Conservation (phyloP, 2,329 filamentous ascomycete species). For the Penicillium sp. region DNA sequence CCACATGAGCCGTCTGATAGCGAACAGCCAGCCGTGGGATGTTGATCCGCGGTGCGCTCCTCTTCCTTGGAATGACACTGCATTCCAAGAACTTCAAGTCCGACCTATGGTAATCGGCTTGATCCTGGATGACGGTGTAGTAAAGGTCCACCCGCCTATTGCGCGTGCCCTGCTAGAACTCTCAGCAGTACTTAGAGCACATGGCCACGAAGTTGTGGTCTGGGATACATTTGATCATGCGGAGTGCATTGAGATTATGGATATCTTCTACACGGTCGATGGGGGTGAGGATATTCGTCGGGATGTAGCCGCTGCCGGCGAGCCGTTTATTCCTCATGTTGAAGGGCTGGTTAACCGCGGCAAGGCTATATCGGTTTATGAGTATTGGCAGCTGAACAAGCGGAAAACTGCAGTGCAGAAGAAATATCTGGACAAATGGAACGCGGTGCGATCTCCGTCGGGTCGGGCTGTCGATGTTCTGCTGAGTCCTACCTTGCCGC, state of each 20-base stretch:
- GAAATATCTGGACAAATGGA: conserved; percentile 54
- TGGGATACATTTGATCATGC: conserved; percentile 47
- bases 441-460: conserved; percentile 37
- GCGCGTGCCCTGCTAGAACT: conserved; percentile 37
- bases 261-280: conserved; percentile 54
- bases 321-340: conserved; percentile 53
- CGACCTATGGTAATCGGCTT: conserved; percentile 45
- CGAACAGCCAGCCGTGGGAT: conserved; percentile 45
- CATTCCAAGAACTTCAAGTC: conserved; percentile 36
- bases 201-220: conserved; percentile 48
- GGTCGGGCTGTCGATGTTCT: conserved; percentile 48
- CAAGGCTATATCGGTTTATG: conserved; percentile 50
- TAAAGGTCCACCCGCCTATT: conserved; percentile 49
- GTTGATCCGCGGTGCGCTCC: conserved; percentile 48
- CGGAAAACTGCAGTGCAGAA: conserved; percentile 48
- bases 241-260: conserved; percentile 51
- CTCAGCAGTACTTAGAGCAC: conserved; percentile 31
- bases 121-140: conserved; percentile 47
- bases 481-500: conserved; percentile 53
- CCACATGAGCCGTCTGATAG: conserved; percentile 43
- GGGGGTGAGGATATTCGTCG: conserved; percentile 55
- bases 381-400: conserved; percentile 61
- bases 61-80: conserved; percentile 46
- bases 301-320: conserved; percentile 48
- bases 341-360: conserved; percentile 48